These are phyloP conservation scores for Wickerhamiella brachini DNA, from an alignment of 805 yeast species.

Conservation along the genomic window DNA sequence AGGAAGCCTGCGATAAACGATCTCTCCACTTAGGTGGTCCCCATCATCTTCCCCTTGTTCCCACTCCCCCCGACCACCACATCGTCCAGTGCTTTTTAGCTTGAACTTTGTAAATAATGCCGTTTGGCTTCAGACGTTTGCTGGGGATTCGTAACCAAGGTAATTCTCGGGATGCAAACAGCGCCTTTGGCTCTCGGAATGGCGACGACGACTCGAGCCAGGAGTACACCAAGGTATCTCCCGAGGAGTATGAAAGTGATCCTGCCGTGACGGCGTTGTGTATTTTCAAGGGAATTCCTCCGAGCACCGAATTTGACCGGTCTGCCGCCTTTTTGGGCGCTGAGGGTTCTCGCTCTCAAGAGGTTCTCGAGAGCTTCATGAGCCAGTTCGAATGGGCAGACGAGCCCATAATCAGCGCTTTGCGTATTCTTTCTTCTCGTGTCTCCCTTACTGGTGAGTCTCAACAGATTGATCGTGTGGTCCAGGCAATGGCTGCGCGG, in stretches of 20 bases:
- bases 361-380: conserved; percentile 28
- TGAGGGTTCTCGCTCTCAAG: conserved; percentile 1
- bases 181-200: not conserved
- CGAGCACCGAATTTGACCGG: conserved; percentile 4
- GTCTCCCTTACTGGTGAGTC: conserved; percentile 74
- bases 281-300: not conserved
- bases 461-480: conserved; percentile 61
- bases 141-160: not conserved
- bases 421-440: conserved; percentile 47
- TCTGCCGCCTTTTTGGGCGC: conserved; percentile 10
- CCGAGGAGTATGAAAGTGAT: not conserved
- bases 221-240: not conserved
- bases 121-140: not conserved
- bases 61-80: not conserved
- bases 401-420: conserved; percentile 39
- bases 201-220: not conserved
- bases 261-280: not conserved
- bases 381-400: conserved; percentile 31
- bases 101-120: not conserved
- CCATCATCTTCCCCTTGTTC: not conserved
- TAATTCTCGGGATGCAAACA: not conserved
- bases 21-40: not conserved
- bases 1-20: not conserved
- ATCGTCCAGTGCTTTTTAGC: not conserved
- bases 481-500: conserved; percentile 51